Percentiles rank a stretch among this genome's conserved stretches.
These are phyloP conservation scores for Paxillus ammoniavirescens DNA, from an alignment of 768 basidiomycete genomes.

Conservation along the genomic window DNA sequence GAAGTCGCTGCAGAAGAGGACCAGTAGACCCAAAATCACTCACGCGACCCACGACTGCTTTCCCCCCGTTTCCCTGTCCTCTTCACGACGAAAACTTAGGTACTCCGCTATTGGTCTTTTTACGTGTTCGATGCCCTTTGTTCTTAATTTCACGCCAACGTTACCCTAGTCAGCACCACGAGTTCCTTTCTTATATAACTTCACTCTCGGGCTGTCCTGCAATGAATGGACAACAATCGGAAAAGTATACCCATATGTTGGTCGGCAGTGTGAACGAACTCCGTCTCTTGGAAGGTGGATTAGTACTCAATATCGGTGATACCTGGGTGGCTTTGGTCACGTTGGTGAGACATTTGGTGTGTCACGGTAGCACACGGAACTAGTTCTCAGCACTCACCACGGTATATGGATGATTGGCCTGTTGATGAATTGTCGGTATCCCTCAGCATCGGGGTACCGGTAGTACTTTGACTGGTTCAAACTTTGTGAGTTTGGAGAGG, in stretches of 20 bases:
- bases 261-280: too few relatives aligned
- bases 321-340: too few relatives aligned
- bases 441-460: too few relatives aligned
- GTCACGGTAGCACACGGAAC: too few relatives aligned
- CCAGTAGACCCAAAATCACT: slow-evolving; percentile 35
- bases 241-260: not conserved
- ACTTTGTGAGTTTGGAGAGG: too few relatives aligned
- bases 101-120: slow-evolving; percentile 32
- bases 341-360: too few relatives aligned
- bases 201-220: slow-evolving; percentile 3
- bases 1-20: slow-evolving; percentile 64
- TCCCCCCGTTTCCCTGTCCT: slow-evolving; percentile 10
- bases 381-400: too few relatives aligned
- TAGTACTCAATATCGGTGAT: too few relatives aligned
- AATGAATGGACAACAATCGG: slow-evolving; percentile 5
- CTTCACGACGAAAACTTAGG: slow-evolving; percentile 37
- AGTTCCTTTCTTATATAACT: slow-evolving; percentile 12
- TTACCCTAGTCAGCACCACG: slow-evolving; percentile 30
- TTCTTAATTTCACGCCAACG: slow-evolving; percentile 29
- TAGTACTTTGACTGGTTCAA: too few relatives aligned
- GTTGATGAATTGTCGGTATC: too few relatives aligned
- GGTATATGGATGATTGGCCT: too few relatives aligned
- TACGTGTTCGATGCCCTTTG: slow-evolving; percentile 27
- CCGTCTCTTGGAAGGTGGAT: too few relatives aligned
- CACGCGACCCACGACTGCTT: slow-evolving; percentile 17